phyloP scores from a whole-genome alignment of 129 eudicot species.

The Gnaphalium uliginosum region DNA sequence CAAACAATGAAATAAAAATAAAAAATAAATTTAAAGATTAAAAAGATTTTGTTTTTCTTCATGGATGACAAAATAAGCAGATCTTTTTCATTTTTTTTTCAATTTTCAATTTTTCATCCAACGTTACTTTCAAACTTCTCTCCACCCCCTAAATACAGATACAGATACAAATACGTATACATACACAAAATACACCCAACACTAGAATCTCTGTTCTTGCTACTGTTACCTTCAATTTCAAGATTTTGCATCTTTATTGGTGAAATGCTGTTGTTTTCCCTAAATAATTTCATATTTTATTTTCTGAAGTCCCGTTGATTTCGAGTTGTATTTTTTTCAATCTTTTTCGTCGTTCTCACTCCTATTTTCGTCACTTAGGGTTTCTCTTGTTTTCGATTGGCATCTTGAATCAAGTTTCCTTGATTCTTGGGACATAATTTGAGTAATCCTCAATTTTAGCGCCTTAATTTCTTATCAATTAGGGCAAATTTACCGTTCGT shows the following conservation, averaged over 20 bases:
- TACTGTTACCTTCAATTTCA: background rate
- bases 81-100: too few species aligned
- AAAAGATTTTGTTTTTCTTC: background rate
- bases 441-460: too few species aligned
- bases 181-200: background rate
- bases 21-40: too few species aligned
- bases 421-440: too few species aligned
- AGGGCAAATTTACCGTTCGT: background rate
- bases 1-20: too few species aligned
- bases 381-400: slow-evolving; percentile 7
- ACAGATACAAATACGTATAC: background rate
- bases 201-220: slow-evolving; percentile 10
- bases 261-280: slow-evolving; percentile 7
- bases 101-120: background rate
- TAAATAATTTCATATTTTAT: background rate
- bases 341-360: background rate
- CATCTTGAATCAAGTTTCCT: too few species aligned
- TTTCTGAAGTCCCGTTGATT: slow-evolving; percentile 6
- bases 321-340: background rate
- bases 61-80: slow-evolving; percentile 24
- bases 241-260: background rate
- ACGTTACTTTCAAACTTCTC: background rate
- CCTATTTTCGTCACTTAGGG: slow-evolving; percentile 26
- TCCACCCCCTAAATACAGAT: background rate
- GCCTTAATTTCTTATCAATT: too few species aligned